Conservation (phyloP, 257 asterid genomes). For the Solanum dulcamara region DNA sequence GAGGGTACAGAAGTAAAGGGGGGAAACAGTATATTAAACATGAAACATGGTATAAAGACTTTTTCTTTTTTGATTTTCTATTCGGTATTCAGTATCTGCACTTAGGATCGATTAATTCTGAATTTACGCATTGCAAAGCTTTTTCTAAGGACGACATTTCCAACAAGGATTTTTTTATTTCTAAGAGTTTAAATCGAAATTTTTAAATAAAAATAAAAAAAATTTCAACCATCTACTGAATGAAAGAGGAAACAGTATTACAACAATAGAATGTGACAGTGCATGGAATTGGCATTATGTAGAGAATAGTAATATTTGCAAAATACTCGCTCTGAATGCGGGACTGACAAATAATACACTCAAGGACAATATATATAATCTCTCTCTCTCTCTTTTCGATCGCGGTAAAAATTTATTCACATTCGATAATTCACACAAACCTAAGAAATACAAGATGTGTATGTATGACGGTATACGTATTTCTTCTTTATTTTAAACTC, state of each 20-base stretch:
- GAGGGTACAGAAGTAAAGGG: background rate
- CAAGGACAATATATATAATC: slow-evolving; percentile 23
- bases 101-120: accelerated
- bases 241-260: background rate
- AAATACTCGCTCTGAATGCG: slow-evolving; percentile 83
- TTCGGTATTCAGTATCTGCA: background rate
- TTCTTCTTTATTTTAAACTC: background rate
- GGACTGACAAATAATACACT: slow-evolving; percentile 57
- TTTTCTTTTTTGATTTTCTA: background rate
- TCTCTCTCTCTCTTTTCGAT: background rate
- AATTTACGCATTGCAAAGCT: accelerated
- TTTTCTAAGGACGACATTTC: accelerated
- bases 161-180: background rate
- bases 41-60: background rate
- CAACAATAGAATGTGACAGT: slow-evolving; percentile 10
- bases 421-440: background rate
- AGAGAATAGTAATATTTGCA: background rate
- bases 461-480: background rate
- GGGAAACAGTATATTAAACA: background rate
- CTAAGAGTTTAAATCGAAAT: background rate
- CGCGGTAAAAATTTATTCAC: background rate
- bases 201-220: background rate
- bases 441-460: background rate
- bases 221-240: background rate
- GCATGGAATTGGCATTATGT: slow-evolving; percentile 8